A percentile compares a stretch with the other conserved stretches of the same genome.
phyloP scores from a whole-genome alignment of 768 basidiomycete genomes.

The Amyloporia xantha region DNA sequence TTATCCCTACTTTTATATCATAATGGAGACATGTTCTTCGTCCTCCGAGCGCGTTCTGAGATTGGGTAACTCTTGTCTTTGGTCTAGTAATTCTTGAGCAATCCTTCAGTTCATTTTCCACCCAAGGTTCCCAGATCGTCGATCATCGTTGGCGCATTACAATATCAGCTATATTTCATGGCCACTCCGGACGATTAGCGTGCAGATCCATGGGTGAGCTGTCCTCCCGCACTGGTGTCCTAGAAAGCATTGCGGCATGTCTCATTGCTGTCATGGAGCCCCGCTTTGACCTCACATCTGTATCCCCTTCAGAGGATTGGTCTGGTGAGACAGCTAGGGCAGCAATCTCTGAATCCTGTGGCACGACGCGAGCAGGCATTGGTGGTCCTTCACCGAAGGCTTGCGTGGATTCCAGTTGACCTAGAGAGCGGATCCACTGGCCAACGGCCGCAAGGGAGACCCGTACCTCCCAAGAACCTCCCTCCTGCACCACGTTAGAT shows the following conservation, averaged over 20 bases:
- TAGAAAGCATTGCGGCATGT: slow-evolving; percentile 39
- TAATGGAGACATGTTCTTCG: not conserved
- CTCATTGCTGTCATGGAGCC: slow-evolving; percentile 37
- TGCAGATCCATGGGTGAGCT: slow-evolving; percentile 30
- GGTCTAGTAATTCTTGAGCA: too few relatives aligned
- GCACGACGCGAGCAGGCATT: slow-evolving; percentile 30
- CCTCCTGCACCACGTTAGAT: slow-evolving; percentile 34
- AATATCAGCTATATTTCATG: not conserved
- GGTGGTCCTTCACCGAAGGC: slow-evolving; percentile 36
- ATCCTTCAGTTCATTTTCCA: not conserved
- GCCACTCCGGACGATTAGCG: slow-evolving; percentile 26
- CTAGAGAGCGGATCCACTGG: slow-evolving; percentile 51
- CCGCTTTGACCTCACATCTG: too few relatives aligned
- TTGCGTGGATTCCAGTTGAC: slow-evolving; percentile 32
- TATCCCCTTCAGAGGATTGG: slow-evolving; percentile 3
- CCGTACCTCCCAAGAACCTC: slow-evolving; percentile 54
- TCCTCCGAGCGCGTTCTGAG: too few relatives aligned
- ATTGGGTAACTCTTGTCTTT: too few relatives aligned
- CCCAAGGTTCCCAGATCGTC: too few relatives aligned
- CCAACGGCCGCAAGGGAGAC: slow-evolving; percentile 53
- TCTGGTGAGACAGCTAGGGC: too few relatives aligned
- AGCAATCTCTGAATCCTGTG: slow-evolving; percentile 33
- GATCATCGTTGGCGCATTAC: too few relatives aligned
- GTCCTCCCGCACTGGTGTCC: slow-evolving; percentile 36
- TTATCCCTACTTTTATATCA: slow-evolving; percentile 5